Evolutionary conservation across 176 grass and related monocot species (phyloP), one percentile per base, ranked within the genome.

Genomic region (Musa acuminata): DNA sequence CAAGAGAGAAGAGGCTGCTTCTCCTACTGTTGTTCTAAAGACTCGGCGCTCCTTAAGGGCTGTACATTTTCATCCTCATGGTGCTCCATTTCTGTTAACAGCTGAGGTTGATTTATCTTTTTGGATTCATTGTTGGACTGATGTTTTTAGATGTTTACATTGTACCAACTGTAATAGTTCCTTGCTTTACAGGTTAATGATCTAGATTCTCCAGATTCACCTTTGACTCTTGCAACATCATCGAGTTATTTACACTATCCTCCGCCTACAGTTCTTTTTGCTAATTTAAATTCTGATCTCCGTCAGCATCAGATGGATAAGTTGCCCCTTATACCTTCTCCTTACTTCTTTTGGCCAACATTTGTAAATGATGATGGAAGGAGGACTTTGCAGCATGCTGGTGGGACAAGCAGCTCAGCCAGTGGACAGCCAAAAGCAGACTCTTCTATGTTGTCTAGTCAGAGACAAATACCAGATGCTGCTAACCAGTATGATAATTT

Each of bases 31-130:
- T 66, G 86, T 99, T 83, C 81, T 99, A 62, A 99, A 52, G 80
- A 99, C 96, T 13, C 90, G 96, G n/a, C 88, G 96, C 72, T 99
- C 96, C 14, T 83, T 99, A 79, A 91, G 96, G 89, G 96, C 96
- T 54, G 96, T 99, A 49, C 96, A 99, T 89, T 99, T 99, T 91
- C 96, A 99, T 73, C 96, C 96, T 1, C 91, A 87, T 80, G 91
- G 83, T 68, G 88, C 91, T 67, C 96, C 96, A 63, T 91, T 88
- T 84, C 87, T 99, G 80, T 82, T 99, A 72, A 99, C 96, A 10
- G 96, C 96, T 75, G 96, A 99, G 90, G 96, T 99, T 78, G 23
- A 43, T 43, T 43, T 43, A 4, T 6, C 4, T 43, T 43, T 43
- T 43, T 43, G 35, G 35, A 43, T 43, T 43, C 35, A 43, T 43